Percentiles rank a stretch among this genome's conserved stretches.
These are phyloP conservation scores for Leishmania lainsoni DNA, from an alignment of 208 protist species.

Conservation along the genomic window DNA sequence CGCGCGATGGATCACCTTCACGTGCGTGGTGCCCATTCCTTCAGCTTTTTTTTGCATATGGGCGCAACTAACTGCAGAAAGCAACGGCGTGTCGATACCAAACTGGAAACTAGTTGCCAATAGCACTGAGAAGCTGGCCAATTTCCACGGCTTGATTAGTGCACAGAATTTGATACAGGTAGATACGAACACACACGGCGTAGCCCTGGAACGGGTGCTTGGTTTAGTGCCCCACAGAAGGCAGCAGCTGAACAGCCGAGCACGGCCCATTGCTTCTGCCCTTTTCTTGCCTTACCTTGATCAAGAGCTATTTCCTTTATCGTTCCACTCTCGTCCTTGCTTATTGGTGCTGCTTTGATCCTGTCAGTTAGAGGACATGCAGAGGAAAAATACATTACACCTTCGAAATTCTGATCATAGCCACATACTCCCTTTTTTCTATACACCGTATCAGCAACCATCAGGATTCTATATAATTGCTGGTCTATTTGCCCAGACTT, in stretches of 20 bases:
- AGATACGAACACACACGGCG: background rate
- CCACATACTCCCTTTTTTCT: background rate
- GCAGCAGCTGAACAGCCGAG: background rate
- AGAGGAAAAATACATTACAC: conserved; percentile 3
- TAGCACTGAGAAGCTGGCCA: background rate
- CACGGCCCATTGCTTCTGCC: background rate
- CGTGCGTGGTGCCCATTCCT: background rate
- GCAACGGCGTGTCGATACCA: background rate
- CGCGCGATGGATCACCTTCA: background rate
- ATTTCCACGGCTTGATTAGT: background rate
- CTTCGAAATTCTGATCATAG: conserved; percentile 2
- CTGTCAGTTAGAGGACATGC: conserved; percentile 10
- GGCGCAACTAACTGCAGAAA: conserved; percentile 3
- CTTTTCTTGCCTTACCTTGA: background rate
- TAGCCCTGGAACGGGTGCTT: background rate
- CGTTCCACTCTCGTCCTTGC: conserved; percentile 7
- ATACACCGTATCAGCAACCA: background rate
- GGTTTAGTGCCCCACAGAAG: background rate
- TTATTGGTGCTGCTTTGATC: conserved; percentile 13
- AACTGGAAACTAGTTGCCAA: background rate
- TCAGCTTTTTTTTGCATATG: background rate
- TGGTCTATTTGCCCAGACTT: background rate
- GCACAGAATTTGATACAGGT: background rate
- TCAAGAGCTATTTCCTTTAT: background rate
- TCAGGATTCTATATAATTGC: background rate